A percentile compares a stretch with the other conserved stretches of the same genome.
Conservation (phyloP, 768 basidiomycete genomes). For the Pleurotus djamor region DNA sequence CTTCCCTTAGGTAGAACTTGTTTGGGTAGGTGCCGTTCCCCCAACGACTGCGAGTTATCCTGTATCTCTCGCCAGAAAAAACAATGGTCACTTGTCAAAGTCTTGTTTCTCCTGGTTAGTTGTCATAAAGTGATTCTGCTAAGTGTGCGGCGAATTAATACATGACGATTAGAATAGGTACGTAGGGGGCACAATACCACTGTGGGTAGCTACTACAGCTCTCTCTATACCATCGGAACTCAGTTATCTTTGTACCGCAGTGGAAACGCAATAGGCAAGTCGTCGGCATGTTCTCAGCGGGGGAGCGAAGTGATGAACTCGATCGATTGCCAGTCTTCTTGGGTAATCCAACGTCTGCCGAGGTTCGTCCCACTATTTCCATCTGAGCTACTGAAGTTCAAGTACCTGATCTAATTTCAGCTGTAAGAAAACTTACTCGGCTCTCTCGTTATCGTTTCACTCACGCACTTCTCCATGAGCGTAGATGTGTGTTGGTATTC, state of each 20-base stretch:
- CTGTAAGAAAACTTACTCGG: background rate
- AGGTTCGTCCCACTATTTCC: background rate
- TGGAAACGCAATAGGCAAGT: conserved; percentile 4
- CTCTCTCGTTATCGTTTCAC: too few species aligned
- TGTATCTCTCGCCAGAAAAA: background rate
- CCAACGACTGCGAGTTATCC: background rate
- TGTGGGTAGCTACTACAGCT: background rate
- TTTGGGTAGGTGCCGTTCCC: background rate
- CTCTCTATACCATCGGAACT: background rate
- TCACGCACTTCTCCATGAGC: background rate
- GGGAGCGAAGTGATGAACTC: background rate
- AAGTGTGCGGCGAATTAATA: too few species aligned
- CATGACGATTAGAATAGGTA: background rate
- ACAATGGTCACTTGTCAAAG: background rate
- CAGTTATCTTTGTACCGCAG: background rate
- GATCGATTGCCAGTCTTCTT: background rate
- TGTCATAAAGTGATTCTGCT: background rate
- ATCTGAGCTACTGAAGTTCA: background rate
- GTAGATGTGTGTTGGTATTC: background rate
- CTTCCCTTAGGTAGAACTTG: background rate
- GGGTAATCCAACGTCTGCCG: conserved; percentile 1
- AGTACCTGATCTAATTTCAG: background rate
- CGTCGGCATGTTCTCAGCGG: background rate
- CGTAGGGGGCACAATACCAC: background rate
- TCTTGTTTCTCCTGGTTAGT: background rate